Evolutionary conservation across 805 yeast genomes (phyloP), one percentile per base, ranked within the genome.

Genomic region (Saccharomycopsis fodiens): DNA sequence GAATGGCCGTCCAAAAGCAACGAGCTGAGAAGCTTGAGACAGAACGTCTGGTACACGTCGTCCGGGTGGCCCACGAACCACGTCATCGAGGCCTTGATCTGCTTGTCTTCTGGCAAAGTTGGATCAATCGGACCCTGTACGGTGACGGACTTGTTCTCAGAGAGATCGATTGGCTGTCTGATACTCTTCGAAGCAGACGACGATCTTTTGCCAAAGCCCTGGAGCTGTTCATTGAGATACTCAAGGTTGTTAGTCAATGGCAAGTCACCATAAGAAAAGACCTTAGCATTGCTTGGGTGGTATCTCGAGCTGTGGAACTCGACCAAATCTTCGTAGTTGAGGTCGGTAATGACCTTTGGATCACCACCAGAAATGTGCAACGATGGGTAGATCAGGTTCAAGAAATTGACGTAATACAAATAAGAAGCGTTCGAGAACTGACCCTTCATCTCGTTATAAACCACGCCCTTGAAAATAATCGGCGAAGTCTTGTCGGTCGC

Each of bases 371-470:
- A 82, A 64, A 87, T 87, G 58, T 87, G 74, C 56, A 93, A 67
- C 6, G 89, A 75, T 1, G 96, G 93, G 57, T 87, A 93, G 10
- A 93, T 73, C 5, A 85, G 66, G 62, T 86, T 85, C 58, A 85
- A 87, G 67, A 81, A 91, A 52, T 80, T 77, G 57, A 82, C 85
- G 77, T 89, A 91, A 60, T 73, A 88, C 52, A 81, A 74, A 62
- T 93, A 93, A 2, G 89, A 77, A 0, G 96, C 76, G 61, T 87
- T 91, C 0, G 96, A 84, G 59, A 86, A 77, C 63, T 91, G 97
- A 6, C 98, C 98, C 64, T 93, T 93, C 98, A 93, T 93, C 65
- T 93, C 98, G 60, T 93, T 93, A 61, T 85, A 93, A 2, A 93
- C 98, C 29, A 93, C 98, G 39, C 98, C 98, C 63, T 93, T 93